These are phyloP conservation scores for Sarocladium brachiariae DNA, from an alignment of 2,329 filamentous ascomycete species.

Conservation along the genomic window DNA sequence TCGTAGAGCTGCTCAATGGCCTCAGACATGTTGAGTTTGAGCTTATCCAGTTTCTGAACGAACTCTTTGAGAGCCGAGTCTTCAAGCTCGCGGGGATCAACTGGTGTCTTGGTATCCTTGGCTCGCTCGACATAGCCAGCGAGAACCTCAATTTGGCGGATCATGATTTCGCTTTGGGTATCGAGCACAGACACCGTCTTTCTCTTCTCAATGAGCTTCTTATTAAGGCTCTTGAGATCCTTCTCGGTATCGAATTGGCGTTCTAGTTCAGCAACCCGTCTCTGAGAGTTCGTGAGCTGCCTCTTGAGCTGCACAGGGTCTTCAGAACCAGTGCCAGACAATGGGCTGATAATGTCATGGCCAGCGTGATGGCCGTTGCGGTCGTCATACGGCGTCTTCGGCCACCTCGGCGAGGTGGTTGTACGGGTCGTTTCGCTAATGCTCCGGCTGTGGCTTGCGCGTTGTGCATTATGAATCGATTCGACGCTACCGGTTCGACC, in stretches of 20 bases:
- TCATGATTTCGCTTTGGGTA: slow-evolving; percentile 91
- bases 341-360: slow-evolving; percentile 66
- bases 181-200: slow-evolving; percentile 94
- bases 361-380: slow-evolving; percentile 30
- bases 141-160: slow-evolving; percentile 82
- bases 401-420: slow-evolving; percentile 61
- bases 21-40: slow-evolving; percentile 52
- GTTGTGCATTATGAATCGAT: slow-evolving; percentile 35
- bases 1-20: slow-evolving; percentile 54
- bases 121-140: slow-evolving; percentile 82
- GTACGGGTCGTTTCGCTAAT: slow-evolving; percentile 60
- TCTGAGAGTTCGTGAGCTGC: slow-evolving; percentile 74
- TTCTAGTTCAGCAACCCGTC: slow-evolving; percentile 80
- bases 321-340: slow-evolving; percentile 56
- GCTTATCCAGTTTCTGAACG: slow-evolving; percentile 63
- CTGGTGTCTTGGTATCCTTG: slow-evolving; percentile 71
- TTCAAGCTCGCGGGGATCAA: slow-evolving; percentile 77
- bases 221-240: slow-evolving; percentile 70
- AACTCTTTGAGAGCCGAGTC: slow-evolving; percentile 88
- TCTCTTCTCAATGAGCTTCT: slow-evolving; percentile 82
- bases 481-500: slow-evolving; percentile 81
- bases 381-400: slow-evolving; percentile 57
- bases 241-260: slow-evolving; percentile 63
- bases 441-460: slow-evolving; percentile 50
- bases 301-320: slow-evolving; percentile 62